A percentile compares a stretch with the other conserved stretches of the same genome.
These are phyloP conservation scores for Chaetomiaceae sp. DNA, from an alignment of 2,329 filamentous ascomycete genomes.

Conservation along the genomic window DNA sequence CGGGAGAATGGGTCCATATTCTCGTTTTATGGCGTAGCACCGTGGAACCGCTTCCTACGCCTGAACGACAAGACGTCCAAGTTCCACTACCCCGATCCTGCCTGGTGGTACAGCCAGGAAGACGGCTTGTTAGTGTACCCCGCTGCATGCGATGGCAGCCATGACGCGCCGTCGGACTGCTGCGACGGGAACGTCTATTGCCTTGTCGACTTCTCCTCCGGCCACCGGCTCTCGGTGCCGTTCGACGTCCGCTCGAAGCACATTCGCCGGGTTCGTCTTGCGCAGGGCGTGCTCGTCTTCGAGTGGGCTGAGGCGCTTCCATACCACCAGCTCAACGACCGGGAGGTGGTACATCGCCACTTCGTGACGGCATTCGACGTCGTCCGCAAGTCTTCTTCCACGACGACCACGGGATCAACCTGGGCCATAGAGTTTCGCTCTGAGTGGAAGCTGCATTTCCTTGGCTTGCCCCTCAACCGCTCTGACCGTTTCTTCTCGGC, in stretches of 20 bases:
- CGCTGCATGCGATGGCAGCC: constrained; percentile 19
- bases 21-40: constrained; percentile 32
- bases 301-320: constrained; percentile 54
- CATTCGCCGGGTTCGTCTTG: constrained; percentile 49
- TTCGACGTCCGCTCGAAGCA: constrained; percentile 45
- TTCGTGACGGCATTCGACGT: constrained; percentile 56
- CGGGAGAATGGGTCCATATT: constrained; percentile 15
- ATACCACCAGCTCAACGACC: constrained; percentile 46
- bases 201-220: constrained; percentile 45
- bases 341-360: constrained; percentile 48
- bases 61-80: constrained; percentile 34
- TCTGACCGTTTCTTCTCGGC: constrained; percentile 57
- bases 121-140: constrained; percentile 52
- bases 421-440: constrained; percentile 46
- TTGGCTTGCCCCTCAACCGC: constrained; percentile 48
- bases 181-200: constrained; percentile 30
- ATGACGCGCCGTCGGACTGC: background rate
- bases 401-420: constrained; percentile 12
- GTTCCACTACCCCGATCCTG: constrained; percentile 42
- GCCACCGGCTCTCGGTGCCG: constrained; percentile 40
- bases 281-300: constrained; percentile 50
- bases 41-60: constrained; percentile 41
- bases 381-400: constrained; percentile 6
- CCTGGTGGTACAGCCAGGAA: constrained; percentile 50
- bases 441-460: constrained; percentile 56